Evolutionary conservation across 805 yeast species (phyloP), one percentile per base, ranked within the genome.

Genomic region (Hanseniaspora vineae): DNA sequence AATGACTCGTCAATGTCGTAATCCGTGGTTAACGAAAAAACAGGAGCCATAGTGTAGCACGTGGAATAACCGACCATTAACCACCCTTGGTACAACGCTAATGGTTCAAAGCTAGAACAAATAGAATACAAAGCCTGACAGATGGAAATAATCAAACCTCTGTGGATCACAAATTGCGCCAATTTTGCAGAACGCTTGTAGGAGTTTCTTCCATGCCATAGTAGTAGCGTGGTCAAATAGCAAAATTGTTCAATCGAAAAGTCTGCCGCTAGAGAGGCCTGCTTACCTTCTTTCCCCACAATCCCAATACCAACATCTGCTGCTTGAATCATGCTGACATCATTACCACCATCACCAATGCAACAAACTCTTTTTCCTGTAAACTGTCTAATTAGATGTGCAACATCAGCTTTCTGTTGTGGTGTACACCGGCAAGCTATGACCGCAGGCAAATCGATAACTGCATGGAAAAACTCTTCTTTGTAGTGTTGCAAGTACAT

Each of bases 261-360:
- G 64, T 92, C 99, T 0, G 98, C 97, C 4, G 97, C 96, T 46
- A 92, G 69, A 0, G 96, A 87, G 0, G 98, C 98, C 64, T 92
- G 99, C 52, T 82, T 83, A 35, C 99, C 99, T 63, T 92, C 99
- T 64, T 92, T 92, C 35, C 99, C 99, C 18, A 92, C 98, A 54
- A 92, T 92, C 49, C 99, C 99, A 31, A 92, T 95, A 50, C 99
- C 99, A 10, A 92, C 96, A 68, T 94, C 96, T 0, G 99, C 98
- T 54, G 94, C 83, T 66, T 92, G 98, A 54, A 92, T 92, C 99
- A 92, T 92, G 56, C 95, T 84, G 33, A 92, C 99, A 66, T 92
- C 99, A 59, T 92, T 92, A 57, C 99, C 99, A 58, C 99, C 99
- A 65, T 92, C 99, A 49, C 99, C 99, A 55, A 92, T 94, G 59